These are phyloP conservation scores for Candida stauntonica DNA, from an alignment of 805 yeast species.

Conservation along the genomic window DNA sequence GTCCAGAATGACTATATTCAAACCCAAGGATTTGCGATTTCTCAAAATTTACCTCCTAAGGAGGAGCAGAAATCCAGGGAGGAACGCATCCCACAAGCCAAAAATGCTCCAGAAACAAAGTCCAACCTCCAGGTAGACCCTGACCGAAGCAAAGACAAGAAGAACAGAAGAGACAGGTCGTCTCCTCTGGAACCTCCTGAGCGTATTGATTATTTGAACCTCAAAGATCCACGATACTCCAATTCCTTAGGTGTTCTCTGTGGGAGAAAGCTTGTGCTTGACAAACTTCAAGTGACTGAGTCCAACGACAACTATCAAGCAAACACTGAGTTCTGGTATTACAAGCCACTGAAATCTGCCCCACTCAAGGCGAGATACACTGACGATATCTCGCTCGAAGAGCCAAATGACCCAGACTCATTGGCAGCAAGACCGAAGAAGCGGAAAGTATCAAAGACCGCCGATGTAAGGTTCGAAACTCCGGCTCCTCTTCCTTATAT, in stretches of 20 bases:
- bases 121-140: no score
- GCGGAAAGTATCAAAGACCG: no score
- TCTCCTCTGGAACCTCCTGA: background rate
- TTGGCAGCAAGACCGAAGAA: background rate
- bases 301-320: background rate
- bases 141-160: background rate
- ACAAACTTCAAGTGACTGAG: conserved; percentile 1
- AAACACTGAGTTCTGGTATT: conserved; percentile 20
- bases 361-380: conserved; percentile 26
- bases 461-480: no score
- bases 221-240: conserved; percentile 6
- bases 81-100: no score
- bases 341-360: conserved; percentile 20
- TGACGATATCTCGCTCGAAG: conserved; percentile 10
- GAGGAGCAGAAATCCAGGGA: no score
- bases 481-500: no score
- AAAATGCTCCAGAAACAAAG: no score
- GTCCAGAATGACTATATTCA: conserved; percentile 5
- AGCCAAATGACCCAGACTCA: conserved; percentile 24
- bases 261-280: conserved; percentile 4
- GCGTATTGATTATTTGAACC: conserved; percentile 1
- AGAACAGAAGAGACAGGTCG: background rate
- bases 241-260: background rate
- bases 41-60: no score
- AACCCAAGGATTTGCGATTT: conserved; percentile 6